phyloP scores from a whole-genome alignment of 495 filamentous ascomycete species.

The Talaromyces trachyspermus region DNA sequence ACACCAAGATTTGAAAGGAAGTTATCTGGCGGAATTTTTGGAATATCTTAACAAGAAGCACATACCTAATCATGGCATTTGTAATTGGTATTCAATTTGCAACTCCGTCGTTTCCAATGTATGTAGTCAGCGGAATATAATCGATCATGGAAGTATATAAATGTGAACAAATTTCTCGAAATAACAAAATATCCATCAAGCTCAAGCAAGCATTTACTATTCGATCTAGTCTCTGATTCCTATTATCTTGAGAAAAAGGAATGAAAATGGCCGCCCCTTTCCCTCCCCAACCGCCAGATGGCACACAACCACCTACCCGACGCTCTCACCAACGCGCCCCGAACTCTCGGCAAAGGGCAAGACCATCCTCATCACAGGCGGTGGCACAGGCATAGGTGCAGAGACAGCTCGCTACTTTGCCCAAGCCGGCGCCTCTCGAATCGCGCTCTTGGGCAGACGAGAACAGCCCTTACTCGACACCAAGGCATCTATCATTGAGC shows the following conservation, averaged over 20 bases:
- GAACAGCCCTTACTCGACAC: conserved; percentile 24
- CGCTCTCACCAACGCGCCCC: conserved; percentile 31
- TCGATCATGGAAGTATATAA: not conserved
- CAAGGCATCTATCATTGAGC: conserved; percentile 20
- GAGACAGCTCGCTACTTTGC: conserved; percentile 36
- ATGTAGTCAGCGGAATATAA: no score
- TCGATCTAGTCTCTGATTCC: no score
- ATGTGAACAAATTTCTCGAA: no score
- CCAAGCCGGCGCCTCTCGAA: conserved; percentile 30
- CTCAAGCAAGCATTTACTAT: no score
- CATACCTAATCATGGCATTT: no score
- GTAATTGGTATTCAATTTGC: not conserved
- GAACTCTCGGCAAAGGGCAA: conserved; percentile 37
- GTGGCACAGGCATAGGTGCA: conserved; percentile 35
- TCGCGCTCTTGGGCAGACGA: conserved; percentile 31
- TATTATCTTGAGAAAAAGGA: not conserved
- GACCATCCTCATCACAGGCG: conserved; percentile 42
- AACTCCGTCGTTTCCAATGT: not conserved
- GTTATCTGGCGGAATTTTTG: no score
- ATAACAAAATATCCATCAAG: no score
- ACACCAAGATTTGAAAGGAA: no score
- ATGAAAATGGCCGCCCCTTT: conserved; percentile 18
- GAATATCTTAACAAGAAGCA: no score
- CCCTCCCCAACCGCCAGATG: conserved; percentile 20
- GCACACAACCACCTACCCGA: conserved; percentile 33